These are phyloP conservation scores for Marvania coccoides DNA, from an alignment of 139 green algal genomes.

Conservation along the genomic window DNA sequence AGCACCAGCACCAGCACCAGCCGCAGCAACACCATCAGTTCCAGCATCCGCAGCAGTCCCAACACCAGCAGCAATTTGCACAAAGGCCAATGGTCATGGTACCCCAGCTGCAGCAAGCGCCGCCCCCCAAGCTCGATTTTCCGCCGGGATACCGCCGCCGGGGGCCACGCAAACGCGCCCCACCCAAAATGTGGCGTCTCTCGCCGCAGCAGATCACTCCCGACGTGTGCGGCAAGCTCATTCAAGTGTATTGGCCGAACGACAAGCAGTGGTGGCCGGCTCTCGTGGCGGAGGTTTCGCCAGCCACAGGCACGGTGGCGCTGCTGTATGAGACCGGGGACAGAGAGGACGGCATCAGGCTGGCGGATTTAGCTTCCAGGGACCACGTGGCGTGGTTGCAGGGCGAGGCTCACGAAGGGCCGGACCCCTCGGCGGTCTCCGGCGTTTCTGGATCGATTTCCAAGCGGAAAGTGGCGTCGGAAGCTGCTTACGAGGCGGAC, in stretches of 20 bases:
- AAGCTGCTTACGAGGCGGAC: too few species aligned
- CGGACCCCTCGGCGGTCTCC: not conserved
- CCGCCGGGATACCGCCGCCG: not conserved
- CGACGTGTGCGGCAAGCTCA: conserved; percentile 12
- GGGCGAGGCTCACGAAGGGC: not conserved
- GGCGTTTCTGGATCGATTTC: not conserved
- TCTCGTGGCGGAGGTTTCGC: conserved; percentile 7
- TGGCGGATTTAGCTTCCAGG: not conserved
- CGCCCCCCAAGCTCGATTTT: too few species aligned
- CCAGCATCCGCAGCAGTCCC: not conserved
- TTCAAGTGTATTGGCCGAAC: conserved; percentile 32
- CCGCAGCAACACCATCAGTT: not conserved
- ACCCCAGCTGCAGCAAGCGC: too few species aligned
- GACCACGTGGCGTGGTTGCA: not conserved
- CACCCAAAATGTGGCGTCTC: conserved; percentile 7
- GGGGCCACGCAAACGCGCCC: not conserved
- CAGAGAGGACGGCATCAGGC: not conserved
- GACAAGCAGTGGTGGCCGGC: conserved; percentile 30
- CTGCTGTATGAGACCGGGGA: conserved; percentile 33
- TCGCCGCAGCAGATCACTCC: conserved; percentile 13
- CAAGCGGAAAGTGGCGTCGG: not conserved
- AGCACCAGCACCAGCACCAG: not conserved
- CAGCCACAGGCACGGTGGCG: not conserved
- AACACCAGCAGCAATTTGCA: too few species aligned
- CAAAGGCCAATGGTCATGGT: too few species aligned